These are phyloP conservation scores for Candida ortonii DNA, from an alignment of 805 yeast genomes.

Conservation along the genomic window DNA sequence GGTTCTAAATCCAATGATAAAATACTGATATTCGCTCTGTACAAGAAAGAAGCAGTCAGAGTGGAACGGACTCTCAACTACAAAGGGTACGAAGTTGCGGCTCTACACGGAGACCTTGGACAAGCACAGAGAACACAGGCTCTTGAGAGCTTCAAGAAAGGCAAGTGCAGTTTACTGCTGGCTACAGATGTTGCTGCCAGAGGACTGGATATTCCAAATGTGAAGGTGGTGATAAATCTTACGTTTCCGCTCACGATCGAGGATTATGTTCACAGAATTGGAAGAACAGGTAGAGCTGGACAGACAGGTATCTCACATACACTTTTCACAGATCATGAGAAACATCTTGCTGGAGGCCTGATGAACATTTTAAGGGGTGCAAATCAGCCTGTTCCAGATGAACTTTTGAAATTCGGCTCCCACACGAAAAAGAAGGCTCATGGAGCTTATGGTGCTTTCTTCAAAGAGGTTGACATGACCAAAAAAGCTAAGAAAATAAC, in stretches of 20 bases:
- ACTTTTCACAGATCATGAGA: conserved; percentile 93
- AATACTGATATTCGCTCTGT: conserved; percentile 86
- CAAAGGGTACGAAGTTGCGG: conserved; percentile 80
- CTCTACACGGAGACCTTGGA: conserved; percentile 93
- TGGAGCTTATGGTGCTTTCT: conserved; percentile 97
- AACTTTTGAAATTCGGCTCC: conserved; percentile 89
- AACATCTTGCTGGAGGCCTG: conserved; percentile 91
- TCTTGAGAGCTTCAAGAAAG: conserved; percentile 77
- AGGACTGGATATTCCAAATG: conserved; percentile 97
- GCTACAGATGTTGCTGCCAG: conserved; percentile 99
- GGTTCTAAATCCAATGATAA: conserved; percentile 68
- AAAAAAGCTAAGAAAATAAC: conserved; percentile 88
- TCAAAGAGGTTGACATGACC: conserved; percentile 83
- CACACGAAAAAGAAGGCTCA: conserved; percentile 98
- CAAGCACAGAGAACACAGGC: conserved; percentile 93
- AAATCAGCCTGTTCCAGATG: conserved; percentile 93
- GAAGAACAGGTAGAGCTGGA: conserved; percentile 98
- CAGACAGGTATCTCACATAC: conserved; percentile 94
- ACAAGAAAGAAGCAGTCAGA: conserved; percentile 94
- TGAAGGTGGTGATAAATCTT: conserved; percentile 88
- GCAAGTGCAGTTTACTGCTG: conserved; percentile 68
- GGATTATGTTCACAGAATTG: conserved; percentile 95
- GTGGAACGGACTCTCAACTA: conserved; percentile 72
- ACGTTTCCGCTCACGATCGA: conserved; percentile 96
- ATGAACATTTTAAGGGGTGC: conserved; percentile 92